Base-by-base conservation (phyloP, 106 monocot genomes). In the Gastrodia elata region DNA sequence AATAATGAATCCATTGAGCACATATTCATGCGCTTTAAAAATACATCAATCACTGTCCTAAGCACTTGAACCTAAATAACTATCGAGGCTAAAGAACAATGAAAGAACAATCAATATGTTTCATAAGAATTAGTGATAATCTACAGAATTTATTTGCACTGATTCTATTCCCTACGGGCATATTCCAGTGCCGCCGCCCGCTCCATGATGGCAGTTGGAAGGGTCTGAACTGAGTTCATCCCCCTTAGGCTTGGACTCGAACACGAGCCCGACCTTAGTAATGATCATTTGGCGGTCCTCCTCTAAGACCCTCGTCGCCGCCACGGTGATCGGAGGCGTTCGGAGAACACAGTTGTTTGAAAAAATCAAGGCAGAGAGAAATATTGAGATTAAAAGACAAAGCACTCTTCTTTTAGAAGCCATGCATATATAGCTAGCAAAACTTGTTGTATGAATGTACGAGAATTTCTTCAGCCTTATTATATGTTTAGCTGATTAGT, bases 231-330 rank as follows among this genome's bases (percentile, higher is more conserved):
- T 10, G 1, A 13, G 10, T 9, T 10, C 61, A 11, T 2, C 1
- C 61, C 61, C 61, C 13, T 61, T 61, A 8, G 61, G 30, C 61
- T 61, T 61, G 2, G 61, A 61, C 61, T 61, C 61, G 28, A 61
- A 61, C n/a, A 61, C 61, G 0, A 61, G 14, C n/a, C 32, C 61
- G 2, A 13, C 61, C 8, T 11, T 61, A 8, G 61, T 61, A 7
- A 13, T 61, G 61, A 61, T 61, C 9, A 32, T 32, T 0, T 11
- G 4, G 2, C 32, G 32, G 28, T 13, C 61, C 5, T 61, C 61
- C n/a, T 61, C 13, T 13, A 61, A 61, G 3, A 61, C 61, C n/a
- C 61, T 61, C 61, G 32, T 11, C 28, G 61, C 61, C 9, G 26
- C 32, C 13, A 30, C 61, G 28, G 13, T 32, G 28, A 32, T 32